phyloP scores from a whole-genome alignment of 805 yeast species.

The Metschnikowia baotianmanensis region DNA sequence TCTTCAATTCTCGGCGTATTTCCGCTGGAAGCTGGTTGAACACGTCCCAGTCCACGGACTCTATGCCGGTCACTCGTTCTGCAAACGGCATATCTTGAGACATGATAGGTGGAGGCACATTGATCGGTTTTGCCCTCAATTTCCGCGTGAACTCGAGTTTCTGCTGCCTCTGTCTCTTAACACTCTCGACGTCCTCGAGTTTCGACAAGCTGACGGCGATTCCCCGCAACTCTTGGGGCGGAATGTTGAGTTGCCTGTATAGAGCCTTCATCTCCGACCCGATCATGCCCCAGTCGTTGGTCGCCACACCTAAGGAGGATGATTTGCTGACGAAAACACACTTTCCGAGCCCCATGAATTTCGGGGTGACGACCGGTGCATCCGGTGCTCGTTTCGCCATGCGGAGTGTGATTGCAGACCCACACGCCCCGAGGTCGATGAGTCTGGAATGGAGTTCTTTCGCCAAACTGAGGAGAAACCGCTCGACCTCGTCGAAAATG shows the following conservation, averaged over 20 bases:
- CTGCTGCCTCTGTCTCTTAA: slow-evolving; percentile 17
- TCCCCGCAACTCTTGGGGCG: slow-evolving; percentile 73
- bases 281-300: slow-evolving; percentile 59
- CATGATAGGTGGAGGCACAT: neutral
- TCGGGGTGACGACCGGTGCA: slow-evolving; percentile 76
- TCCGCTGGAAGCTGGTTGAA: slow-evolving; percentile 64
- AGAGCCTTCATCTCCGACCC: slow-evolving; percentile 58
- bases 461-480: slow-evolving; percentile 56
- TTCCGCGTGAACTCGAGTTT: slow-evolving; percentile 10
- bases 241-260: slow-evolving; percentile 54
- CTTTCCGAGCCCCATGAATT: slow-evolving; percentile 79
- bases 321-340: slow-evolving; percentile 66
- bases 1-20: slow-evolving; percentile 58
- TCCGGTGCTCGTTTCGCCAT: slow-evolving; percentile 59
- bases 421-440: slow-evolving; percentile 43
- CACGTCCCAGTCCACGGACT: slow-evolving; percentile 62
- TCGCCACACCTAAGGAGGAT: slow-evolving; percentile 56
- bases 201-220: slow-evolving; percentile 67
- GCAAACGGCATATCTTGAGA: slow-evolving; percentile 17
- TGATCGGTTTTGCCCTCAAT: neutral
- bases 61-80: slow-evolving; percentile 14
- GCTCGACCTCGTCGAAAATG: slow-evolving; percentile 56
- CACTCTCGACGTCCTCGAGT: slow-evolving; percentile 41
- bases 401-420: slow-evolving; percentile 61
- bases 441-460: slow-evolving; percentile 59